Conservation (phyloP, 495 filamentous ascomycete genomes). For the Penicillium manginii region DNA sequence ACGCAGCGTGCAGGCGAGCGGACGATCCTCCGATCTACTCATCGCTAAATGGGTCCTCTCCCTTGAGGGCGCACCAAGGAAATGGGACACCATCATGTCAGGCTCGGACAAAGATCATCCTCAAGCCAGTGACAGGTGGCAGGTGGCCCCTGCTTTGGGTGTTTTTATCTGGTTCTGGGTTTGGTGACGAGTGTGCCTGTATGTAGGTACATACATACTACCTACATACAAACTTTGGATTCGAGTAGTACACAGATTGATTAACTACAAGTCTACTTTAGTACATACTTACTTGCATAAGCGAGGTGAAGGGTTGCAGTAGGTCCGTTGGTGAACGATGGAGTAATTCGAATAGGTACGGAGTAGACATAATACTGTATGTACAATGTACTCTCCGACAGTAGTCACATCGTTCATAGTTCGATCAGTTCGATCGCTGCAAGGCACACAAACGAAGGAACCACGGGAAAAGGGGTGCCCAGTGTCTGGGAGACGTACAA, state of each 20-base stretch:
- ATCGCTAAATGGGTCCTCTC: background rate
- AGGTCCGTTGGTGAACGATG: too few species aligned
- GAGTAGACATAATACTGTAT: too few species aligned
- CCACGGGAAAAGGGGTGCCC: slow-evolving; percentile 5
- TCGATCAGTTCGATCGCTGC: slow-evolving; percentile 7
- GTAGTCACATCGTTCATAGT: background rate
- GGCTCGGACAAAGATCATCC: slow-evolving; percentile 16
- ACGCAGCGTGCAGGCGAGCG: slow-evolving; percentile 25
- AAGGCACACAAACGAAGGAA: slow-evolving; percentile 6
- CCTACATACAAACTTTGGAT: background rate
- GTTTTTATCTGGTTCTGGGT: background rate
- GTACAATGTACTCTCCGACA: background rate
- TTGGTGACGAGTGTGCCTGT: background rate
- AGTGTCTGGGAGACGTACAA: slow-evolving; percentile 5
- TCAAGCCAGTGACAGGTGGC: slow-evolving; percentile 33
- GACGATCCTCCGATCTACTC: slow-evolving; percentile 16
- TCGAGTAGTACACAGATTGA: too few species aligned
- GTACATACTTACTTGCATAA: background rate
- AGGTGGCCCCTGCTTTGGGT: slow-evolving; percentile 29
- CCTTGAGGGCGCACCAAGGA: background rate
- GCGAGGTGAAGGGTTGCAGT: too few species aligned
- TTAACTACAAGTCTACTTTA: background rate
- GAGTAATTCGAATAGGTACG: too few species aligned
- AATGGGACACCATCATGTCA: slow-evolving; percentile 19
- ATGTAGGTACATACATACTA: background rate